These are phyloP conservation scores for Cyberlindnera euphorbiae DNA, from an alignment of 805 yeast genomes.

Conservation along the genomic window DNA sequence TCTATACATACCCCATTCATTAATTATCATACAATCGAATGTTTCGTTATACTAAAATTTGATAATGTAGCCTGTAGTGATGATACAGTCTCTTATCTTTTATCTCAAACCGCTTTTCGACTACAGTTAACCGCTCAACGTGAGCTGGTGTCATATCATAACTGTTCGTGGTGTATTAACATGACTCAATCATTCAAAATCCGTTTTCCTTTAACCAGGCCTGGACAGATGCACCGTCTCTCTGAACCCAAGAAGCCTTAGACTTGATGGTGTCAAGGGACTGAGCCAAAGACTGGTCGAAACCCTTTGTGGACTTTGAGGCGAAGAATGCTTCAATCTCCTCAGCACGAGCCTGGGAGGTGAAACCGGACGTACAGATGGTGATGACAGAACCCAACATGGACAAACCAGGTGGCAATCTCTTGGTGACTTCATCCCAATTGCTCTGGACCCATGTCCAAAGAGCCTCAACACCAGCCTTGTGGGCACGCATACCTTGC, in stretches of 20 bases:
- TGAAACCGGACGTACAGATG: constrained; percentile 55
- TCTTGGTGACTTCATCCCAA: constrained; percentile 64
- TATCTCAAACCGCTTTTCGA: too few relatives aligned
- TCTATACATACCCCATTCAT: too few relatives aligned
- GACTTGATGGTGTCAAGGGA: constrained; percentile 56
- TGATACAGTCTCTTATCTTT: too few relatives aligned
- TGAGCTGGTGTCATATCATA: too few relatives aligned
- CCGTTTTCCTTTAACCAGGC: constrained; percentile 43
- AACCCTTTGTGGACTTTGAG: constrained; percentile 56
- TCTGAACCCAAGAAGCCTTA: constrained; percentile 52
- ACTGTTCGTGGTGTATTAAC: too few relatives aligned
- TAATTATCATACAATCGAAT: too few relatives aligned
- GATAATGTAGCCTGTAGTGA: too few relatives aligned
- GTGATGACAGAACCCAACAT: constrained; percentile 75
- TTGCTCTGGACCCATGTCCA: constrained; percentile 71
- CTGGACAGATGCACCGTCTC: constrained; percentile 46
- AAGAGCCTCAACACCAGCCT: constrained; percentile 59
- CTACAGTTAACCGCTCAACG: too few relatives aligned
- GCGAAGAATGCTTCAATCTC: constrained; percentile 48
- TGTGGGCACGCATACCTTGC: constrained; percentile 61
- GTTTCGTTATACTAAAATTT: too few relatives aligned
- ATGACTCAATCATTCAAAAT: too few relatives aligned
- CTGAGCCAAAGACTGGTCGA: constrained; percentile 60
- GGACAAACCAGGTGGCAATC: constrained; percentile 75
- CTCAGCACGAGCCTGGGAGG: constrained; percentile 47